Base-by-base conservation (phyloP, 108 stramenopile species). In the Stephanodiscus minutulus region DNA sequence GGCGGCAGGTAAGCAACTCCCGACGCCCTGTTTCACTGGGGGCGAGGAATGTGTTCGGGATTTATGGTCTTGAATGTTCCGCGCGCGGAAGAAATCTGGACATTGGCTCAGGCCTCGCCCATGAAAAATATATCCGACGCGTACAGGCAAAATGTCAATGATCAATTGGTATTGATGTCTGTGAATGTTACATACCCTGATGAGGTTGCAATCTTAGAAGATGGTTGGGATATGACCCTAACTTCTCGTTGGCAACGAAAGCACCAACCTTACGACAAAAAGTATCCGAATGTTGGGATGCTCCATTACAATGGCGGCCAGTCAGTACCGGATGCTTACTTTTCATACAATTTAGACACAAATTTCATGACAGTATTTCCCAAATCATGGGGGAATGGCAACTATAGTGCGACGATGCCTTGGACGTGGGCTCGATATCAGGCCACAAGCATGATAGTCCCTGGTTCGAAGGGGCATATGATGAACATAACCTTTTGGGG, bases 271-370 rank as follows among this genome's bases (percentile, higher is more conserved):
- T 11, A 27, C n/a, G n/a, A 3, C 36, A n/a, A 72, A n/a, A 31
- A 33, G 7, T 20, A 8, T 39, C 72, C 61, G 4, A 11, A 72
- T 22, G 52, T 71, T 27, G 76, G 76, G 8, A 77, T 77, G 76
- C 18, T 77, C 17, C 76, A 77, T 49, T 71, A 52, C 27, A 77
- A 77, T 64, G 76, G 76, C 9, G 61, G 33, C 31, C 3, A 61
- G 20, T 54, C 44, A 70, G n/a, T n/a, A n/a, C n/a, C n/a, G 28
- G 49, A 65, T 31, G 57, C 69, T 20, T 71, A 60, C 56, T 77
- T n/a, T n/a, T n/a, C n/a, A n/a, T n/a, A n/a, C n/a, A n/a, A n/a
- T n/a, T n/a, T n/a, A n/a, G n/a, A n/a, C n/a, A n/a, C n/a, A n/a
- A n/a, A n/a, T n/a, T n/a, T n/a, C n/a, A n/a, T n/a, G n/a, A n/a